Evolutionary conservation across 441 rosid species (phyloP).

Genomic region (Syzygium syzygioides): DNA sequence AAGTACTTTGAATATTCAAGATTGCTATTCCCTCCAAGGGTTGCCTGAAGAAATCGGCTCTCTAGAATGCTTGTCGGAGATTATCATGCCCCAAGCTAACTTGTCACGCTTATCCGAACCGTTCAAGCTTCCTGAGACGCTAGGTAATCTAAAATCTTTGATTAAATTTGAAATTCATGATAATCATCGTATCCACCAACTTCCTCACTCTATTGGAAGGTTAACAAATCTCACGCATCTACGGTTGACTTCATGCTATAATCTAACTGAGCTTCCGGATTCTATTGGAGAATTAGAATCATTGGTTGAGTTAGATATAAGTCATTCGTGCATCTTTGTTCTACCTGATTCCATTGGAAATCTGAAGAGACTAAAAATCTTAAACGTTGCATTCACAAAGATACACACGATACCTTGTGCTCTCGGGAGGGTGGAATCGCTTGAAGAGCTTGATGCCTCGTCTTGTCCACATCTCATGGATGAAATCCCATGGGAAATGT

Average conservation of each 20-base stretch:
- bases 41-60: neutral
- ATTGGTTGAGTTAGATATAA: too few species aligned
- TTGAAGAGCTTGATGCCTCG: too few species aligned
- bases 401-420: too few species aligned
- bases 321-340: too few species aligned
- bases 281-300: too few species aligned
- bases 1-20: rapidly evolving
- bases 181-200: rapidly evolving
- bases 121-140: neutral
- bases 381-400: too few species aligned
- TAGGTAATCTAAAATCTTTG: neutral
- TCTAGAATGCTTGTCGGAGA: neutral
- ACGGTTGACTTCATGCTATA: rapidly evolving
- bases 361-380: neutral
- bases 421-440: too few species aligned
- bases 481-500: rapidly evolving
- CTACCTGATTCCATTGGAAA: neutral
- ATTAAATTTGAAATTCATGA: rapidly evolving
- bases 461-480: too few species aligned
- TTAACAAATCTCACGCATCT: too few species aligned
- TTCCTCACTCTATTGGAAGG: neutral
- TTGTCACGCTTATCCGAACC: too few species aligned
- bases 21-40: rapidly evolving
- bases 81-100: too few species aligned
- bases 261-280: too few species aligned